Evolutionary conservation across 768 basidiomycete species (phyloP).

Genomic region (Tulasnella sp.): DNA sequence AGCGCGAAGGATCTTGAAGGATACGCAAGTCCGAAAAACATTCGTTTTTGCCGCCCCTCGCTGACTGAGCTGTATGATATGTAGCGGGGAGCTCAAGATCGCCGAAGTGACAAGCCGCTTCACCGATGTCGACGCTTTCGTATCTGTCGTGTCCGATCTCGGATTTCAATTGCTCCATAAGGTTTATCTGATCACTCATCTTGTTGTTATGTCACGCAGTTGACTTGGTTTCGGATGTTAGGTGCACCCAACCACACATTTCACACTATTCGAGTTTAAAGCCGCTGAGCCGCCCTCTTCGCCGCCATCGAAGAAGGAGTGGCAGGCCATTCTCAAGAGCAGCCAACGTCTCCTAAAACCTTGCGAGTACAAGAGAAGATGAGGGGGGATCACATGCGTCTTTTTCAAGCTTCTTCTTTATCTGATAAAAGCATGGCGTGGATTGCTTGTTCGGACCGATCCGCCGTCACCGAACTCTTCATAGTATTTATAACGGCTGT

Average conservation of each 20-base stretch:
- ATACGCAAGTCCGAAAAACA: slow-evolving; percentile 43
- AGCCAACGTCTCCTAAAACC: slow-evolving; percentile 55
- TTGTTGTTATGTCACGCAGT: background rate
- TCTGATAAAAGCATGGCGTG: background rate
- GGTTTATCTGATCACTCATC: slow-evolving; percentile 31
- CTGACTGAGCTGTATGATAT: background rate
- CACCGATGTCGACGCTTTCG: slow-evolving; percentile 53
- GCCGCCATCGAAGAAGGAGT: slow-evolving; percentile 40
- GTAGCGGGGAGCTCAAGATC: slow-evolving; percentile 69
- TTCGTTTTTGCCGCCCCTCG: background rate
- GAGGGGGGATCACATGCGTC: slow-evolving; percentile 21
- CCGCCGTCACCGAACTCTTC: too few relatives aligned
- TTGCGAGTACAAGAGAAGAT: slow-evolving; percentile 88
- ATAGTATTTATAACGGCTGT: too few relatives aligned
- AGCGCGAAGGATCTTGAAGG: slow-evolving; percentile 75
- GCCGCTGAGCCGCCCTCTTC: slow-evolving; percentile 42
- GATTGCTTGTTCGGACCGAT: too few relatives aligned
- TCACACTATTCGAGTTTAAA: slow-evolving; percentile 70
- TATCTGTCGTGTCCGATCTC: slow-evolving; percentile 45
- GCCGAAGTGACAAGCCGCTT: slow-evolving; percentile 88
- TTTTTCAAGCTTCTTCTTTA: background rate
- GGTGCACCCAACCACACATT: slow-evolving; percentile 78
- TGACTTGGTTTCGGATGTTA: slow-evolving; percentile 24
- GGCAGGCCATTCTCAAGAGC: slow-evolving; percentile 42
- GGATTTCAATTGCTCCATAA: slow-evolving; percentile 66